phyloP scores from a whole-genome alignment of 1,284 basidiomycete species.

The Xanthoconium separans region DNA sequence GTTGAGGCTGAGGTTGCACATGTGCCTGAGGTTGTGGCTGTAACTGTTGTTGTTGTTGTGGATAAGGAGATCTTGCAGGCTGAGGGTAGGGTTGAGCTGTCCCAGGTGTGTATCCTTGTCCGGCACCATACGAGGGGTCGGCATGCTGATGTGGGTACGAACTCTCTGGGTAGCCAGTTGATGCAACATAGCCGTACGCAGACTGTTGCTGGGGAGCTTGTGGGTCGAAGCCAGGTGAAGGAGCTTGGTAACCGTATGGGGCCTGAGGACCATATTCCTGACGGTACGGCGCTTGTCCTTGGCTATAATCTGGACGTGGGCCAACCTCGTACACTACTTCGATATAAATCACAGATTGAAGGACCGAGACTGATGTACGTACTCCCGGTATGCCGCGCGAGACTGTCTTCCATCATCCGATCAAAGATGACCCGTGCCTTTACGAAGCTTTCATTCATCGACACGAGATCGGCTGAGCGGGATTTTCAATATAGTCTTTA shows the following conservation, averaged over 20 bases:
- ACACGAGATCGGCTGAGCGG: slow-evolving; percentile 72
- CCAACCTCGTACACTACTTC: slow-evolving; percentile 28
- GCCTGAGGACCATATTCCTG: slow-evolving; percentile 36
- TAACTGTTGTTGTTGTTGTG: slow-evolving; percentile 27
- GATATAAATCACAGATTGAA: slow-evolving; percentile 11
- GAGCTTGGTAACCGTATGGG: slow-evolving; percentile 37
- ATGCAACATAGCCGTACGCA: slow-evolving; percentile 40
- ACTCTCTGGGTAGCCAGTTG: slow-evolving; percentile 35
- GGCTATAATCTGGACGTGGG: slow-evolving; percentile 24
- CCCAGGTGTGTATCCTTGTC: slow-evolving; percentile 24
- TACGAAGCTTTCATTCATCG: slow-evolving; percentile 89
- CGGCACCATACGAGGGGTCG: slow-evolving; percentile 39
- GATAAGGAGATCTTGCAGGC: slow-evolving; percentile 30
- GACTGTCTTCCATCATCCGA: slow-evolving; percentile 87
- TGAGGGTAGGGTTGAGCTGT: slow-evolving; percentile 34
- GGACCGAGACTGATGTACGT: slow-evolving; percentile 17
- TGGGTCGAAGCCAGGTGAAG: slow-evolving; percentile 47
- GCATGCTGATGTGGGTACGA: slow-evolving; percentile 29
- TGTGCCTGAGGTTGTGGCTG: slow-evolving; percentile 23
- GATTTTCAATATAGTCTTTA: slow-evolving; percentile 3
- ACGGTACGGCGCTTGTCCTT: slow-evolving; percentile 21
- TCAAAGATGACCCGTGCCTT: slow-evolving; percentile 83
- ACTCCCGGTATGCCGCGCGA: slow-evolving; percentile 72
- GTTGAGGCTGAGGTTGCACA: slow-evolving; percentile 19
- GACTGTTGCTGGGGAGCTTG: slow-evolving; percentile 27